Evolutionary conservation across 306 rosid species (phyloP).

Genomic region (Cotoneaster glaucophyllus): DNA sequence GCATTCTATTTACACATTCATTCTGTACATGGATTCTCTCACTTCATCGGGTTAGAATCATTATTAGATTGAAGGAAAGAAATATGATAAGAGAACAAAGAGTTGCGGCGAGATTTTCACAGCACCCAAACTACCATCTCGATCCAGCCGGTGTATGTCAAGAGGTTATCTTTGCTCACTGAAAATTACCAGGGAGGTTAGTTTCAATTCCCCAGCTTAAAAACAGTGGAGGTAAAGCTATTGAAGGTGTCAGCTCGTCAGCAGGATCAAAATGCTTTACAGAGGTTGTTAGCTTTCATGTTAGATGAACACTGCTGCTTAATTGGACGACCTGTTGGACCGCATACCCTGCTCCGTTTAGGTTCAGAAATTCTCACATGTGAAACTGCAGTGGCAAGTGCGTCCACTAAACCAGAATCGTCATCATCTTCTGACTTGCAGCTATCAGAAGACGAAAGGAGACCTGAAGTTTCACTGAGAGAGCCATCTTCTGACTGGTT

Average conservation of each 20-base stretch:
- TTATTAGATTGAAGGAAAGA: conserved; percentile 44
- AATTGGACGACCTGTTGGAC: conserved; percentile 77
- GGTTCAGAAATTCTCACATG: conserved; percentile 93
- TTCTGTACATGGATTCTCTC: conserved; percentile 56
- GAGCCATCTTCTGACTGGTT: conserved; percentile 35
- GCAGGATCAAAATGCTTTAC: conserved; percentile 88
- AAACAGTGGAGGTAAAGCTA: conserved; percentile 33
- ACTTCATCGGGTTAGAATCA: conserved; percentile 27
- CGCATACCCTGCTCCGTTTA: conserved; percentile 78
- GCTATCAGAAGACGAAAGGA: conserved; percentile 53
- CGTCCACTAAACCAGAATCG: conserved; percentile 65
- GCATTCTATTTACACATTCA: conserved; percentile 63
- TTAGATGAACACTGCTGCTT: conserved; percentile 97
- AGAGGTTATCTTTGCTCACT: conserved; percentile 35
- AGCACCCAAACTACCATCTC: conserved; percentile 35
- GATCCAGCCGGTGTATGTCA: conserved; percentile 16
- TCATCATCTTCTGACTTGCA: conserved; percentile 60
- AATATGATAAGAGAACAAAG: conserved; percentile 10
- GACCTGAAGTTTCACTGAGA: conserved; percentile 31
- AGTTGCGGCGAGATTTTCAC: conserved; percentile 24
- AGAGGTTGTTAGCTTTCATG: conserved; percentile 90
- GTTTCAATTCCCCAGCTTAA: conserved; percentile 38
- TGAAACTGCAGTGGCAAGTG: conserved; percentile 85
- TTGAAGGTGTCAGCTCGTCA: conserved; percentile 39
- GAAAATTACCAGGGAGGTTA: conserved; percentile 20